Evolutionary conservation across 2,329 filamentous ascomycete genomes (phyloP).

Genomic region (Chrysosporium queenslandicum): DNA sequence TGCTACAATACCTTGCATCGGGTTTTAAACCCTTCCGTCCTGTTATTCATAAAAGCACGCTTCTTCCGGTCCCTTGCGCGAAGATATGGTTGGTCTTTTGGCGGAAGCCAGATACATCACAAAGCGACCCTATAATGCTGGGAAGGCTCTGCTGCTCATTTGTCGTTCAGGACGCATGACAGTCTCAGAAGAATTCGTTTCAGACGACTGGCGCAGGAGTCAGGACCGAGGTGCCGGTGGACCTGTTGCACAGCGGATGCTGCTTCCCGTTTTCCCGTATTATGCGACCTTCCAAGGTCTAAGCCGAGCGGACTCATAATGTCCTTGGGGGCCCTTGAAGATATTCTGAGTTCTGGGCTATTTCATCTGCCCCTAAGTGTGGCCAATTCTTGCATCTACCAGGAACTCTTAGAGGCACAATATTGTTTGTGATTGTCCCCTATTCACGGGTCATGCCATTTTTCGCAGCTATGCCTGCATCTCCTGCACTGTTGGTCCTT

Average conservation of each 20-base stretch:
- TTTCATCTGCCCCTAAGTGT: too few species aligned
- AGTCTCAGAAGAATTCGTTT: too few species aligned
- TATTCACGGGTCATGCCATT: too few species aligned
- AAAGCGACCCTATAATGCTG: too few species aligned
- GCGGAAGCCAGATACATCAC: too few species aligned
- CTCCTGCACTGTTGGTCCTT: background rate
- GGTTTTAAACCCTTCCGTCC: background rate
- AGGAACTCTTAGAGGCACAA: background rate
- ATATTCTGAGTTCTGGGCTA: too few species aligned
- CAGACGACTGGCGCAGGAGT: too few species aligned
- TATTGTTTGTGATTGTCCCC: background rate
- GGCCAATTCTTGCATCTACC: background rate
- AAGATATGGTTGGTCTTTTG: background rate
- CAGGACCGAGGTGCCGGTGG: too few species aligned
- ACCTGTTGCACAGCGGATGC: background rate
- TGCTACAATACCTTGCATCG: background rate
- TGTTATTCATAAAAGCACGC: background rate
- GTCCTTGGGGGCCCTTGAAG: too few species aligned
- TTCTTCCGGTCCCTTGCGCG: background rate
- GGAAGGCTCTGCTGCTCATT: too few species aligned
- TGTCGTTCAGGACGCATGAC: too few species aligned
- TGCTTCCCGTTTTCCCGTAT: background rate
- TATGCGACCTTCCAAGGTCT: background rate
- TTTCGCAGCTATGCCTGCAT: background rate
- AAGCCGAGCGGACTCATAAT: too few species aligned